Evolutionary conservation across 1,284 basidiomycete species (phyloP).

Genomic region (Hemileia vastatrix): DNA sequence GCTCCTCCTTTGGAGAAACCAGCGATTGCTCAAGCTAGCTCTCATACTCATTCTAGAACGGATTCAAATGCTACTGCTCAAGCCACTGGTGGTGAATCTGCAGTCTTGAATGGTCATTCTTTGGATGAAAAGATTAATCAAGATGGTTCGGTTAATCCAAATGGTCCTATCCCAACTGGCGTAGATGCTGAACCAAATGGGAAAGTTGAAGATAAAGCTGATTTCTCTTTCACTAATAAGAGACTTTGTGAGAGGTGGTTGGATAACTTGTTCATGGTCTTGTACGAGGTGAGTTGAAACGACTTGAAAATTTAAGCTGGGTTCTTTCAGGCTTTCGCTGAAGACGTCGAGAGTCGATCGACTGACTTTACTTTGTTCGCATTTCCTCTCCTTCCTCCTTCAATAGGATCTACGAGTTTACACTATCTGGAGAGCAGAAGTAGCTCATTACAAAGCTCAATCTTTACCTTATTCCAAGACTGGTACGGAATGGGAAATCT

Average conservation of each 20-base stretch:
- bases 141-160: not conserved
- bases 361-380: not conserved
- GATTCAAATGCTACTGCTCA: constrained; percentile 1
- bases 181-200: not conserved
- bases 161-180: not conserved
- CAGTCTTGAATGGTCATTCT: not conserved
- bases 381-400: not conserved
- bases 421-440: constrained; percentile 44
- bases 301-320: not conserved
- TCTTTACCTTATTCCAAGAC: constrained; percentile 39
- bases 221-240: constrained; percentile 41
- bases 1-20: constrained; percentile 38
- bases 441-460: constrained; percentile 39
- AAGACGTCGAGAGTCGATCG: not conserved
- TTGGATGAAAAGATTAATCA: constrained; percentile 4
- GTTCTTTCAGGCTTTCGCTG: not conserved
- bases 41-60: not conserved
- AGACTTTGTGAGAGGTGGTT: constrained; percentile 44
- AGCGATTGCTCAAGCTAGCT: constrained; percentile 29
- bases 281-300: constrained; percentile 33
- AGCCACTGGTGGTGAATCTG: constrained; percentile 1
- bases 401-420: constrained; percentile 39
- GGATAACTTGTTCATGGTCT: constrained; percentile 44
- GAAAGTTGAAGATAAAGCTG: constrained; percentile 8
- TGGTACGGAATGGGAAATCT: constrained; percentile 43